A percentile compares a stretch with the other conserved stretches of the same genome.
These are phyloP conservation scores for Globisporangium abappressorium DNA, from an alignment of 352 stramenopile genomes.

Conservation along the genomic window DNA sequence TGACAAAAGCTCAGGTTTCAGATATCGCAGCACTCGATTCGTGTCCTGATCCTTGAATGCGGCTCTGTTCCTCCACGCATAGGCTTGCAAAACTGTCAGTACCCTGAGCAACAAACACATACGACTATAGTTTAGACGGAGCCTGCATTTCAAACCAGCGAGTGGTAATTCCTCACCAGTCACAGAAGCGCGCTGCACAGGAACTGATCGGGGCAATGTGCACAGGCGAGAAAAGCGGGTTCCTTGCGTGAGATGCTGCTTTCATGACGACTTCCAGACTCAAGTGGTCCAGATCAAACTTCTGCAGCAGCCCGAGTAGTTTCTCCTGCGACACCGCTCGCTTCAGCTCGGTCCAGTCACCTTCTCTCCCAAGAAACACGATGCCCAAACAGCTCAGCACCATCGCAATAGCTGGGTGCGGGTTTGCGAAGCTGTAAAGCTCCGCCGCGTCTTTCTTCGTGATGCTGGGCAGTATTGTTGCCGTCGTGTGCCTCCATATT, in stretches of 20 bases:
- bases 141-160: background rate
- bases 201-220: slow-evolving; percentile 80
- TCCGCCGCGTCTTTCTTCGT: slow-evolving; percentile 75
- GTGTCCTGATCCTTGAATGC: slow-evolving; percentile 42
- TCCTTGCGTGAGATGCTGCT: slow-evolving; percentile 49
- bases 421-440: slow-evolving; percentile 77
- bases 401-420: slow-evolving; percentile 76
- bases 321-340: slow-evolving; percentile 64
- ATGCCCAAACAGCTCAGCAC: slow-evolving; percentile 58
- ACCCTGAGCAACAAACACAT: slow-evolving; percentile 32
- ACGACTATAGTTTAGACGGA: background rate
- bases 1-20: slow-evolving; percentile 52
- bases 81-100: slow-evolving; percentile 56
- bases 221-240: slow-evolving; percentile 59
- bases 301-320: slow-evolving; percentile 42
- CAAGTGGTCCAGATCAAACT: slow-evolving; percentile 42
- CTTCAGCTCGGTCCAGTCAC: slow-evolving; percentile 47
- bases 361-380: slow-evolving; percentile 43
- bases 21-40: slow-evolving; percentile 40
- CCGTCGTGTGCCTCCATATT: slow-evolving; percentile 34
- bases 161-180: slow-evolving; percentile 50
- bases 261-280: slow-evolving; percentile 29
- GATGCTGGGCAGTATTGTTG: slow-evolving; percentile 22
- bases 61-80: slow-evolving; percentile 48
- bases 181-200: slow-evolving; percentile 86